Evolutionary conservation across 2,329 filamentous ascomycete genomes (phyloP).

Genomic region (Gnomoniopsis smithogilvyi): DNA sequence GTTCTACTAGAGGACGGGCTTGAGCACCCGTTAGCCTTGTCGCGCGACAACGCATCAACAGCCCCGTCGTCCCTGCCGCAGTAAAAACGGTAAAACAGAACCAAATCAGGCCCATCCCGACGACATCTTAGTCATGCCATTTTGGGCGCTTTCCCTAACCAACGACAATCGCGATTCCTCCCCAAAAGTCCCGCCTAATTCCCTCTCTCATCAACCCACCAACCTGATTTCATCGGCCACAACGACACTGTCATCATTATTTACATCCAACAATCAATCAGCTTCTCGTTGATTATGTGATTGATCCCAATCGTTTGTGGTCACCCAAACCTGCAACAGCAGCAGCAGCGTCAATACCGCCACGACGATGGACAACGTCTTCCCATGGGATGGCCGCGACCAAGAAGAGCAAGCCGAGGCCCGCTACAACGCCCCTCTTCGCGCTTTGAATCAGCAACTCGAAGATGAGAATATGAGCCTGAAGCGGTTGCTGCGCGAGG

Average conservation of each 20-base stretch:
- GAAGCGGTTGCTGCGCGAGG: slow-evolving; percentile 49
- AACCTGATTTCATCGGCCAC: background rate
- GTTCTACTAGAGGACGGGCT: no score
- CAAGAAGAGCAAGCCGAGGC: slow-evolving; percentile 47
- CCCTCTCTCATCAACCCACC: background rate
- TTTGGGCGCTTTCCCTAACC: background rate
- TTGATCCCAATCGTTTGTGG: background rate
- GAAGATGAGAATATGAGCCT: slow-evolving; percentile 46
- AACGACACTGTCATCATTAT: background rate
- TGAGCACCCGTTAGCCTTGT: no score
- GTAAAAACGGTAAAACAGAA: no score
- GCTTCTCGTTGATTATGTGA: background rate
- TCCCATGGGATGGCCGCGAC: slow-evolving; percentile 51
- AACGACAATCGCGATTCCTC: background rate
- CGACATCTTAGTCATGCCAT: background rate
- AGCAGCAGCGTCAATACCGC: background rate
- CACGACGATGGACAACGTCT: background rate
- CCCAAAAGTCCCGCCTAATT: background rate
- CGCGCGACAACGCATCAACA: no score
- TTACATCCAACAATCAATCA: background rate
- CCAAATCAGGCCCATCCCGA: no score
- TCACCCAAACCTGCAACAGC: background rate
- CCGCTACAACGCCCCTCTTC: slow-evolving; percentile 47
- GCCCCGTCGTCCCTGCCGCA: no score
- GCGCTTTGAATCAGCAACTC: slow-evolving; percentile 41